Conservation (phyloP, 495 filamentous ascomycete genomes). For the Rusavskia elegans region DNA sequence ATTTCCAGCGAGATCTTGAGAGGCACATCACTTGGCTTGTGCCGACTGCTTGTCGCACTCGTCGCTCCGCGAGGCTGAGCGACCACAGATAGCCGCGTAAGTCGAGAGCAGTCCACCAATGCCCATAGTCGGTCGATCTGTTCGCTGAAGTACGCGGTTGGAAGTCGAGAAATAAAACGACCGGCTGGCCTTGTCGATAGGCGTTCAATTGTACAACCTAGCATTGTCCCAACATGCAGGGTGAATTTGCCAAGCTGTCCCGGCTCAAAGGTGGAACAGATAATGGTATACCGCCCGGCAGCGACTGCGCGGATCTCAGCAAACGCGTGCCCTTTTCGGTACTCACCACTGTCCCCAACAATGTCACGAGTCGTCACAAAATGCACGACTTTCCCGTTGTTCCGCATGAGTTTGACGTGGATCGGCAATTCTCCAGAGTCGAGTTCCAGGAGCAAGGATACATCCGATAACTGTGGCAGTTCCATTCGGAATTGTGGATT, state of each 20-base stretch:
- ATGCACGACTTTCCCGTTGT: slow-evolving; percentile 50
- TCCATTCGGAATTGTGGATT: slow-evolving; percentile 76
- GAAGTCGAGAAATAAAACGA: slow-evolving; percentile 36
- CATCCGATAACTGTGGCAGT: slow-evolving; percentile 34
- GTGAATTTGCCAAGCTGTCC: slow-evolving; percentile 60
- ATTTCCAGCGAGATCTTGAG: slow-evolving; percentile 49
- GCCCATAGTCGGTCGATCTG: slow-evolving; percentile 36
- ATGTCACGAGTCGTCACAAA: slow-evolving; percentile 60
- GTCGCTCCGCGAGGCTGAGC: slow-evolving; percentile 18
- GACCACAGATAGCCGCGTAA: slow-evolving; percentile 44
- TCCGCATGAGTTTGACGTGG: slow-evolving; percentile 73
- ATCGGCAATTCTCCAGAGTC: slow-evolving; percentile 42
- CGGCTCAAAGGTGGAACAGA: slow-evolving; percentile 76
- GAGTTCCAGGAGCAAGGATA: slow-evolving; percentile 60
- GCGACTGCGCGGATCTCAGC: slow-evolving; percentile 40
- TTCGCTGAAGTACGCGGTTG: slow-evolving; percentile 32
- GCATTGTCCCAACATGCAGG: slow-evolving; percentile 50
- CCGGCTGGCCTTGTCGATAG: slow-evolving; percentile 56
- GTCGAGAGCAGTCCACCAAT: slow-evolving; percentile 29
- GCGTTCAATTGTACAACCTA: slow-evolving; percentile 31
- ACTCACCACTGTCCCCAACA: slow-evolving; percentile 64
- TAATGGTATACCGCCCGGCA: slow-evolving; percentile 65
- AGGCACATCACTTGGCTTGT: slow-evolving; percentile 26
- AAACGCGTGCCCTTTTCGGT: slow-evolving; percentile 61
- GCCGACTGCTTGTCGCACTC: slow-evolving; percentile 17